These are phyloP conservation scores for Trapa bicornis DNA, from an alignment of 345 rosid genomes.

Conservation along the genomic window DNA sequence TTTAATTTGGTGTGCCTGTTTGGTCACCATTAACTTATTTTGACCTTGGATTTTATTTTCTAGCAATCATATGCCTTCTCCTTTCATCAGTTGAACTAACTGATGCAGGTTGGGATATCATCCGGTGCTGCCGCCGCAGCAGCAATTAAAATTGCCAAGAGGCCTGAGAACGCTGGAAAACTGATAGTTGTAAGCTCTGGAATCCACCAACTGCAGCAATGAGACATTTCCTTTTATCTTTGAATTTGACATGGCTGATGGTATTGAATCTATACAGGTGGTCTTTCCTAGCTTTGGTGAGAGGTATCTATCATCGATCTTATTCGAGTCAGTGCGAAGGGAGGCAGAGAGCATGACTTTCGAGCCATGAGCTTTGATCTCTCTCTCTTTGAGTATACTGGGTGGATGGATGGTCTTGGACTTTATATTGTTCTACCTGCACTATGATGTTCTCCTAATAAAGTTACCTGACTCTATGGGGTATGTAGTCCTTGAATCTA, in stretches of 20 bases:
- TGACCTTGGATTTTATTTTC: neutral
- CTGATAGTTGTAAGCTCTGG: constrained; percentile 55
- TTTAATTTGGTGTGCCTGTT: neutral
- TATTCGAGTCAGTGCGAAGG: constrained; percentile 53
- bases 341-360: constrained; percentile 54
- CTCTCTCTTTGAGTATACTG: neutral
- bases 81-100: neutral
- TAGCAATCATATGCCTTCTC: neutral
- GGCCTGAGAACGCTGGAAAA: constrained; percentile 77
- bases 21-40: neutral
- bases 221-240: neutral
- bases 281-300: constrained; percentile 74
- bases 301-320: constrained; percentile 53
- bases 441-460: too few species aligned
- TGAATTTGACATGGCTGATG: neutral
- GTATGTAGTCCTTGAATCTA: too few species aligned
- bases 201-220: neutral
- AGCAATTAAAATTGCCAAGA: constrained; percentile 68
- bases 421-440: neutral
- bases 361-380: constrained; percentile 23
- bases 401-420: neutral
- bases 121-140: constrained; percentile 84
- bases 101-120: constrained; percentile 72
- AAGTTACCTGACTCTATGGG: too few species aligned
- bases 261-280: constrained; percentile 26